Conservation (phyloP, 2,329 filamentous ascomycete genomes). For the Boeremia lycopersici region DNA sequence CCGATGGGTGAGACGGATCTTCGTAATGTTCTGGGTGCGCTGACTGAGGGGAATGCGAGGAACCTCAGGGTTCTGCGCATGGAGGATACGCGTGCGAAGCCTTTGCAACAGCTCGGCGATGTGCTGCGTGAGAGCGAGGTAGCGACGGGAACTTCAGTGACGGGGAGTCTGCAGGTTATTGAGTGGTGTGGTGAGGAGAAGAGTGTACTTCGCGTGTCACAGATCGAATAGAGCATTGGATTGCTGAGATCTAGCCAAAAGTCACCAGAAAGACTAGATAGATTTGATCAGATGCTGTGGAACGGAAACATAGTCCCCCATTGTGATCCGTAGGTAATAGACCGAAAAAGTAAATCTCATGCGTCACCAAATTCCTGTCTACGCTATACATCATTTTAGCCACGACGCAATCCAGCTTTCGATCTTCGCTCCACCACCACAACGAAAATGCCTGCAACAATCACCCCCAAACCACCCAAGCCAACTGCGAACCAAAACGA, state of each 20-base stretch:
- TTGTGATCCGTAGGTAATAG: no score
- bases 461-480: not conserved
- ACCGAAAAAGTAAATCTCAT: no score
- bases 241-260: no score
- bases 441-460: not conserved
- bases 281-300: no score
- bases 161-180: not conserved
- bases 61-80: not conserved
- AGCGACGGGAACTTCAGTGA: not conserved
- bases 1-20: not conserved
- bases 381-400: not conserved
- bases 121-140: not conserved
- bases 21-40: not conserved
- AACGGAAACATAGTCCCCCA: no score
- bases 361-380: no score
- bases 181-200: not conserved
- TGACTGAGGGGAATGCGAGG: not conserved
- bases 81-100: not conserved
- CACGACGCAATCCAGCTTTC: not conserved
- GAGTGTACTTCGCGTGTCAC: not conserved
- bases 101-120: not conserved
- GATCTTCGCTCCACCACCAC: not conserved
- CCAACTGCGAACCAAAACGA: not conserved
- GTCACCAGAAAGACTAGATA: no score
- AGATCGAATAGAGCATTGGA: no score